Evolutionary conservation across 1,284 basidiomycete genomes (phyloP).

Genomic region (Heterobasidion occidentale): DNA sequence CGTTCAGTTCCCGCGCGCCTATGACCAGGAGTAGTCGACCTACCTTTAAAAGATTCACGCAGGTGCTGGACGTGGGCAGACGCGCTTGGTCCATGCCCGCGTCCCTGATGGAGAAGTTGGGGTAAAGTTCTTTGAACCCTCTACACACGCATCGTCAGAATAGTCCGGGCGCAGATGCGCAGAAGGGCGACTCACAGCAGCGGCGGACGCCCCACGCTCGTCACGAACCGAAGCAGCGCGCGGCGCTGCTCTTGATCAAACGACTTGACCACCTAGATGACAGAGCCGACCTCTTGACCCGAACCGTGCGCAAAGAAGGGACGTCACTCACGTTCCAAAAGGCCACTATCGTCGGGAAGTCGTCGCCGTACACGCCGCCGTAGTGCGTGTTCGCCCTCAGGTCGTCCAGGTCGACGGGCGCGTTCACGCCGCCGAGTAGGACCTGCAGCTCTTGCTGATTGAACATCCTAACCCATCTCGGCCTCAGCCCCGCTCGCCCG

Average conservation of each 20-base stretch:
- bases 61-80: conserved; percentile 77
- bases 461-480: conserved; percentile 69
- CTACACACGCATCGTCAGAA: conserved; percentile 24
- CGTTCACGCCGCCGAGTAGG: conserved; percentile 77
- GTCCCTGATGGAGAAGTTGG: conserved; percentile 81
- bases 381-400: conserved; percentile 70
- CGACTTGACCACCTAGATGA: conserved; percentile 55
- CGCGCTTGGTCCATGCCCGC: conserved; percentile 67
- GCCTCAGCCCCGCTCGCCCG: background rate
- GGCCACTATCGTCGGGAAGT: conserved; percentile 58
- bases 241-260: conserved; percentile 69
- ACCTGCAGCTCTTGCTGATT: conserved; percentile 89
- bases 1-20: background rate
- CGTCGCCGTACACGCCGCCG: conserved; percentile 67
- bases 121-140: conserved; percentile 84
- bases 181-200: conserved; percentile 47
- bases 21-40: conserved; percentile 3
- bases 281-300: conserved; percentile 10
- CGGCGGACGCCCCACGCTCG: conserved; percentile 85
- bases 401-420: conserved; percentile 79
- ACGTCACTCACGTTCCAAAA: conserved; percentile 63
- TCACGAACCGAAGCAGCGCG: conserved; percentile 79
- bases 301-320: background rate
- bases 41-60: conserved; percentile 83
- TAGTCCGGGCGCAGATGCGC: conserved; percentile 2